Conservation (phyloP, 805 yeast genomes). For the Scheffersomyces ergatensis region DNA sequence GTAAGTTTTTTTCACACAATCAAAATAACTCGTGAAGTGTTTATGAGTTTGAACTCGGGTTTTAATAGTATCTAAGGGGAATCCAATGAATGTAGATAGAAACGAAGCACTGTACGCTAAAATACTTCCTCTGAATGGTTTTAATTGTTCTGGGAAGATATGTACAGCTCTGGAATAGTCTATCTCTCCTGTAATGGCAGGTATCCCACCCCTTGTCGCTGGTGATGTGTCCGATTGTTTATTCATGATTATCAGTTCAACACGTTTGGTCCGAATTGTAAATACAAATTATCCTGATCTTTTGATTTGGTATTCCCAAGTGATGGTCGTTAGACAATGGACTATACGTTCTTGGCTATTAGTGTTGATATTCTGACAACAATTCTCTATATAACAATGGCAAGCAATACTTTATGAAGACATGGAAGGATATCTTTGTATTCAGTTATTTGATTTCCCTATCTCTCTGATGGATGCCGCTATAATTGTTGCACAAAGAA, state of each 20-base stretch:
- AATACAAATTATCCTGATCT: no score
- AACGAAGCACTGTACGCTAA: conserved; percentile 66
- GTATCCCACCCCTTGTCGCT: conserved; percentile 25
- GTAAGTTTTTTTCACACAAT: conserved; percentile 57
- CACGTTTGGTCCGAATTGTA: neutral
- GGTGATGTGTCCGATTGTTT: neutral
- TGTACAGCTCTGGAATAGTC: conserved; percentile 45
- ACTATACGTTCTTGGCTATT: no score
- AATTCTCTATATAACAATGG: no score
- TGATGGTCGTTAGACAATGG: no score
- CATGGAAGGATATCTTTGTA: no score
- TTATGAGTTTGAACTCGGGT: conserved; percentile 82
- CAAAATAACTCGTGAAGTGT: conserved; percentile 49
- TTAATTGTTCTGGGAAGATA: conserved; percentile 44
- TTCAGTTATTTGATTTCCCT: no score
- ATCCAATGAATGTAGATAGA: conserved; percentile 67
- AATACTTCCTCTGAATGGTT: conserved; percentile 56
- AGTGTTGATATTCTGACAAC: no score
- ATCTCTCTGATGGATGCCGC: no score
- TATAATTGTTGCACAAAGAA: no score
- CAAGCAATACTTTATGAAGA: no score
- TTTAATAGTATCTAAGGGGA: conserved; percentile 83
- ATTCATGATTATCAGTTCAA: neutral
- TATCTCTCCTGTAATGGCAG: conserved; percentile 60
- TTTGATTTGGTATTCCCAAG: no score